Evolutionary conservation across 2,329 filamentous ascomycete genomes (phyloP), one percentile per base, ranked within the genome.

Genomic region (Aspergillus fumigatiaffinis): DNA sequence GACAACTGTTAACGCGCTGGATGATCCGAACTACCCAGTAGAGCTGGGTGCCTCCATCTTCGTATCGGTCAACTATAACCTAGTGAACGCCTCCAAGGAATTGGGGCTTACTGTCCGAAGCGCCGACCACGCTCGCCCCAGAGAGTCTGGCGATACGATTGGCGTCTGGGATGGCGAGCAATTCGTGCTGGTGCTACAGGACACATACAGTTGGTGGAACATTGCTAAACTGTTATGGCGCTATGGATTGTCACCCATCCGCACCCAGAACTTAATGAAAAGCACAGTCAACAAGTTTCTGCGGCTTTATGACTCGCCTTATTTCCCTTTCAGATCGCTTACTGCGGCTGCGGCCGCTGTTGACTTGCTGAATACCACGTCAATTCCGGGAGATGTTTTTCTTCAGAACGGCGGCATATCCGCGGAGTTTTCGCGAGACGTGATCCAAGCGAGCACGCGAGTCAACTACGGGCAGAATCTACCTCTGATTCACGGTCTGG

Each of bases 391-490:
- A 4, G 80, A 86, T 59, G 84, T 92, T 67, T 89, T 87, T 62
- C 77, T 97, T 12, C 79, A 79, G 26, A 76, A 83, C 42, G 89
- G 91, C 65, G 83, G 84, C 67, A 86, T 97, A 55, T 80, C 83
- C 25, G 77, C 80, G 0, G 71, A 78, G 0, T 97, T 96, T 70
- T 80, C 87, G 0, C 84, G 84, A 14, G 91, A 99, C 52, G 85
- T 99, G 50, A 85, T 97, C 26, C 93, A 97, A 75, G 91, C 93
- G 1, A 89, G 87, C 56, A 97, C 94, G 0, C 84, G 94, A 21
- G 93, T 97, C 61, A 97, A 97, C 73, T 99, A 97, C 75, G 94
- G 90, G 0, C 91, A 92, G 51, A 97, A 97, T 65, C 75, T 97
- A 12, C 84, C 80, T n/a, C 79, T 86, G 38, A 94, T 97, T 50